Evolutionary conservation across 139 green algal genomes (phyloP).

Genomic region (Auxenochlorella protothecoides): DNA sequence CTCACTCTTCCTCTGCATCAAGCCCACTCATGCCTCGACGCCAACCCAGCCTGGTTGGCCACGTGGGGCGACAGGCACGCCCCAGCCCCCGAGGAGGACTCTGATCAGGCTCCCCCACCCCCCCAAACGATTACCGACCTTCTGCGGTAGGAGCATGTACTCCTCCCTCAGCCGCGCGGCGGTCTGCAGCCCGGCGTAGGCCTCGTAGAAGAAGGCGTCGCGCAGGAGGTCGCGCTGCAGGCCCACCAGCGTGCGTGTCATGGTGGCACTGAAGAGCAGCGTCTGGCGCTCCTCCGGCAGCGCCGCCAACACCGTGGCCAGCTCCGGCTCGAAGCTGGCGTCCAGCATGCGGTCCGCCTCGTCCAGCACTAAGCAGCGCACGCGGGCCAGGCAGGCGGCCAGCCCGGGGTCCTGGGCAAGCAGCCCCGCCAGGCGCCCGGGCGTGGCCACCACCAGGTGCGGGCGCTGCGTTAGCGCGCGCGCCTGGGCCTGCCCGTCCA

Average conservation of each 20-base stretch:
- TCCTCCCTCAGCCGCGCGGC: constrained; percentile 65
- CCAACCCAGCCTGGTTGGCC: too few relatives aligned
- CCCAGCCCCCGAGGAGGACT: too few relatives aligned
- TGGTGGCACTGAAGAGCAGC: constrained; percentile 88
- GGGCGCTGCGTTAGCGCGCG: constrained; percentile 58
- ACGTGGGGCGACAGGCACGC: too few relatives aligned
- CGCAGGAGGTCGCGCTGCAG: constrained; percentile 40
- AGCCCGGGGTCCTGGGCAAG: constrained; percentile 32
- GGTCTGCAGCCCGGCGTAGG: constrained; percentile 82
- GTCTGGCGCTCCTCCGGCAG: constrained; percentile 72
- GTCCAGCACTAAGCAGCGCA: constrained; percentile 81
- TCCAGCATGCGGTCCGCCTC: constrained; percentile 93
- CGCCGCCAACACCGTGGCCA: constrained; percentile 31
- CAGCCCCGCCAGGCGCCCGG: constrained; percentile 65
- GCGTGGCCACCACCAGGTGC: constrained; percentile 93
- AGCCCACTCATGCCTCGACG: too few relatives aligned
- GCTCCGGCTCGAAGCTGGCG: constrained; percentile 58
- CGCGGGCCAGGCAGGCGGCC: constrained; percentile 25
- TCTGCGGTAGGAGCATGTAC: constrained; percentile 89
- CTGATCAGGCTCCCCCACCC: too few relatives aligned
- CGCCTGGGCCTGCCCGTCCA: constrained; percentile 76
- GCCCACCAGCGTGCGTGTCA: constrained; percentile 61
- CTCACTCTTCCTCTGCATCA: too few relatives aligned
- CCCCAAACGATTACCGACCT: constrained; percentile 19
- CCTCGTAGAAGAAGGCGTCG: constrained; percentile 63